Evolutionary conservation across 2,329 filamentous ascomycete genomes (phyloP).

Genomic region (Alternaria triticina): DNA sequence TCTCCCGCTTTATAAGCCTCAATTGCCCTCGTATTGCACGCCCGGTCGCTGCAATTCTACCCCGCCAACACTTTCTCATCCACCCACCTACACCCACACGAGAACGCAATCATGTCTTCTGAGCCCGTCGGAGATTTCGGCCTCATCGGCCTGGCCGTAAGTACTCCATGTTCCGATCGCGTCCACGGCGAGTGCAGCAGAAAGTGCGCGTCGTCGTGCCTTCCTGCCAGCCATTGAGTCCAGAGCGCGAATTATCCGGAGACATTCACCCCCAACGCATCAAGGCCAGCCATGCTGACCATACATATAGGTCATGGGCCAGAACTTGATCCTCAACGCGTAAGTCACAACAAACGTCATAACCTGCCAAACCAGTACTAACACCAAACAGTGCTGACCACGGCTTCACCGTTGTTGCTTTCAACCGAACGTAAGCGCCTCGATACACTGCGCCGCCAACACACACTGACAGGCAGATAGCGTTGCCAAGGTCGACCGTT

Average conservation of each 20-base stretch:
- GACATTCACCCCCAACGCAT: background rate
- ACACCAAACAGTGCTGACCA: conserved; percentile 55
- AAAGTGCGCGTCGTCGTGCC: background rate
- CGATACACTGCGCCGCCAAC: background rate
- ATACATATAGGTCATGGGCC: conserved; percentile 52
- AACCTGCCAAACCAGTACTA: conserved; percentile 27
- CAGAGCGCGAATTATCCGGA: background rate
- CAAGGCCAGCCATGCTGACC: conserved; percentile 25
- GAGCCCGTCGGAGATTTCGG: conserved; percentile 57
- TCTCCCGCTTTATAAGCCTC: conserved; percentile 25
- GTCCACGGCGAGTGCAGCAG: background rate
- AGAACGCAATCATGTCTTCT: conserved; percentile 44
- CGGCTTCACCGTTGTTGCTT: conserved; percentile 94
- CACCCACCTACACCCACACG: conserved; percentile 4
- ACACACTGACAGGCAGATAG: conserved; percentile 34
- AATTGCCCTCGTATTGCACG: conserved; percentile 38
- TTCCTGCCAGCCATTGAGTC: background rate
- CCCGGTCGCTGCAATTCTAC: conserved; percentile 40
- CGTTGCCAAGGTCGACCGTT: conserved; percentile 95
- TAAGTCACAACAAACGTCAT: conserved; percentile 35
- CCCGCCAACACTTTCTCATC: conserved; percentile 26
- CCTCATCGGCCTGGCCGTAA: conserved; percentile 59
- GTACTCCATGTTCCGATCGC: conserved; percentile 16
- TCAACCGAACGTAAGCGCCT: conserved; percentile 78
- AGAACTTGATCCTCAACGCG: conserved; percentile 63